Conservation (phyloP, 805 yeast genomes). For the Spathaspora gorwiae region DNA sequence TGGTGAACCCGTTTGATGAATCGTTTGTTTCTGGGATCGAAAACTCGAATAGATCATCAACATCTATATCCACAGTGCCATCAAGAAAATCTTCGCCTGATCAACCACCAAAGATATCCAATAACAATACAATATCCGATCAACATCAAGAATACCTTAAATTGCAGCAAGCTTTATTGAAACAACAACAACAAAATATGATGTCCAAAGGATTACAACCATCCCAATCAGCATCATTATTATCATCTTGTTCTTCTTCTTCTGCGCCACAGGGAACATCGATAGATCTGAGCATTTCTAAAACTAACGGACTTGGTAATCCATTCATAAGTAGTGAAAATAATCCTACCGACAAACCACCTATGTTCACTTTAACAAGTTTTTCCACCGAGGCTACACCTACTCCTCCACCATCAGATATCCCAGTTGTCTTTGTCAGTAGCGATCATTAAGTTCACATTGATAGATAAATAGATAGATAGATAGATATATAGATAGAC, state of each 20-base stretch:
- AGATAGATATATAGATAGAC: no score
- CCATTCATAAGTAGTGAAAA: no score
- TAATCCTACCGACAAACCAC: no score
- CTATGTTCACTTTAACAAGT: no score
- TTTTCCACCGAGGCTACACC: neutral
- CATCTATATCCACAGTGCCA: neutral
- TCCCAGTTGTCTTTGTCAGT: conserved; percentile 6
- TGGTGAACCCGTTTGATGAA: conserved; percentile 36
- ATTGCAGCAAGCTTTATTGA: conserved; percentile 35
- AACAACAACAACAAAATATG: conserved; percentile 16
- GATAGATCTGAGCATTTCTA: no score
- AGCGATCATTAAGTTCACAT: conserved; percentile 3
- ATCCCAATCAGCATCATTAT: no score
- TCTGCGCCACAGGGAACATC: no score
- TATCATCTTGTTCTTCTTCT: no score
- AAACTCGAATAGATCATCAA: neutral
- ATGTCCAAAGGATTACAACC: no score
- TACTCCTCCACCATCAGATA: neutral
- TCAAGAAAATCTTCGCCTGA: conserved; percentile 4
- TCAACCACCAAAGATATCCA: conserved; percentile 2
- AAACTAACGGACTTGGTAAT: no score
- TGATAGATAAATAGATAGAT: neutral
- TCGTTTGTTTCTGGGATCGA: conserved; percentile 11
- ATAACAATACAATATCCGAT: conserved; percentile 9
- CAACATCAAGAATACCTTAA: conserved; percentile 35